Evolutionary conservation across 2,329 filamentous ascomycete species (phyloP).

Genomic region (Xenoacremonium recifei): DNA sequence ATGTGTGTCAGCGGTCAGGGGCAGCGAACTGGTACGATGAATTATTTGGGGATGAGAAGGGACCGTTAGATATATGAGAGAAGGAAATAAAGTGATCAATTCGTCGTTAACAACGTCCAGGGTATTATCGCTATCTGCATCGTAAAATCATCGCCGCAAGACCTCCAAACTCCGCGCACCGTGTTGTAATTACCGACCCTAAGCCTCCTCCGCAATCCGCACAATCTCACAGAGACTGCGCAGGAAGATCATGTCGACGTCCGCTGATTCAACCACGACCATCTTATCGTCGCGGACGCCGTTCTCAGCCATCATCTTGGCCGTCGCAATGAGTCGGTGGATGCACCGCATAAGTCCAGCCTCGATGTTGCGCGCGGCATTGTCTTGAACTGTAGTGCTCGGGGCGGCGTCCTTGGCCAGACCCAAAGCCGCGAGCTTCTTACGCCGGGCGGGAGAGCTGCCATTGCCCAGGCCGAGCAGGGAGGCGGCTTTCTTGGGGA

Average conservation of each 20-base stretch:
- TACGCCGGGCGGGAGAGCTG: constrained; percentile 25
- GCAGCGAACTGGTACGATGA: constrained; percentile 30
- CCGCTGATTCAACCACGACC: constrained; percentile 28
- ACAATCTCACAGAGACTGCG: constrained; percentile 44
- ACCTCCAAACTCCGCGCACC: too few relatives aligned
- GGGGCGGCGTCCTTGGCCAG: constrained; percentile 24
- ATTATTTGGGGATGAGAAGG: constrained; percentile 33
- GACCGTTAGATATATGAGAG: constrained; percentile 23
- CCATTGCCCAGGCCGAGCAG: constrained; percentile 43
- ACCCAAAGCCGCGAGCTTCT: constrained; percentile 25
- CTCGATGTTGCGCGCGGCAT: constrained; percentile 44
- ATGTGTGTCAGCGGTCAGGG: constrained; percentile 30
- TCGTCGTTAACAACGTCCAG: too few relatives aligned
- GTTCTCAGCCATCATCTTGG: constrained; percentile 36
- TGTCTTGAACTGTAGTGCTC: constrained; percentile 27
- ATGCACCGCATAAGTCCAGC: constrained; percentile 51
- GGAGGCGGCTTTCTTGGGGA: constrained; percentile 52
- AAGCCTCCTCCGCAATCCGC: constrained; percentile 33
- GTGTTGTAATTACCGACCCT: too few relatives aligned
- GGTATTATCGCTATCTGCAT: too few relatives aligned
- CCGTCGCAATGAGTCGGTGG: constrained; percentile 47
- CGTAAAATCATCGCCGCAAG: too few relatives aligned
- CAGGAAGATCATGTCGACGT: constrained; percentile 37
- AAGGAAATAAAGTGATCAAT: too few relatives aligned
- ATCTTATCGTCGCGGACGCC: constrained; percentile 27